Conservation (phyloP, 169 alveolate species). For the Plasmodium inui region DNA sequence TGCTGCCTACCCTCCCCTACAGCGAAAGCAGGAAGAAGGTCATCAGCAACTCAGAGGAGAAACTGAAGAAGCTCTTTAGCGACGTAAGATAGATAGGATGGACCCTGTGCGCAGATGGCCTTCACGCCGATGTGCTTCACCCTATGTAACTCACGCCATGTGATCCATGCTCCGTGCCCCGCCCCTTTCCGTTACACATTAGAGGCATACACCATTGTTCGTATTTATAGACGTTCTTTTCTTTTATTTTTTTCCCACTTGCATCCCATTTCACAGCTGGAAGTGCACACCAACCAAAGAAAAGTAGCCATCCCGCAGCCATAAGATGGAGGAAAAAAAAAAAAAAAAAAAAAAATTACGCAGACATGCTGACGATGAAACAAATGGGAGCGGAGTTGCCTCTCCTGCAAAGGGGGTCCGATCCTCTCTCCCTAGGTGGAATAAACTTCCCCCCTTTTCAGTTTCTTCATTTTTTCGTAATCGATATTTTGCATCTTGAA, state of each 20-base stretch:
- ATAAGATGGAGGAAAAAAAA: background rate
- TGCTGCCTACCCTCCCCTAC: background rate
- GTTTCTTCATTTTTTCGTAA: conserved; percentile 67
- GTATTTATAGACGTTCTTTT: background rate
- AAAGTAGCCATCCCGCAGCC: conserved; percentile 52
- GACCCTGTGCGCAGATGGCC: background rate
- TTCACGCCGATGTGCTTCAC: background rate
- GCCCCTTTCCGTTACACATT: background rate
- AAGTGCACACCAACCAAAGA: conserved; percentile 41
- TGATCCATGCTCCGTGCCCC: background rate
- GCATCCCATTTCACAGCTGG: conserved; percentile 16
- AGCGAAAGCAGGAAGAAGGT: conserved; percentile 68
- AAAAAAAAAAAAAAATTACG: conserved; percentile 14
- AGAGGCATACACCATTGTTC: background rate
- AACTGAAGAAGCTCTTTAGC: conserved; percentile 57
- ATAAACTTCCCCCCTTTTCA: conserved; percentile 72
- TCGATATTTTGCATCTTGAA: conserved; percentile 70
- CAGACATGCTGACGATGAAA: background rate
- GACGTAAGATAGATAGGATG: conserved; percentile 27
- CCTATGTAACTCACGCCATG: background rate
- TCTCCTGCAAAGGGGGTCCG: background rate
- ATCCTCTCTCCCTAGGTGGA: conserved; percentile 9
- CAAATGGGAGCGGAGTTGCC: background rate
- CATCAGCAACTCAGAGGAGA: conserved; percentile 57
- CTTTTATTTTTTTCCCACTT: background rate